These are phyloP conservation scores for Dipteronia dyeriana DNA, from an alignment of 345 rosid species.

Conservation along the genomic window DNA sequence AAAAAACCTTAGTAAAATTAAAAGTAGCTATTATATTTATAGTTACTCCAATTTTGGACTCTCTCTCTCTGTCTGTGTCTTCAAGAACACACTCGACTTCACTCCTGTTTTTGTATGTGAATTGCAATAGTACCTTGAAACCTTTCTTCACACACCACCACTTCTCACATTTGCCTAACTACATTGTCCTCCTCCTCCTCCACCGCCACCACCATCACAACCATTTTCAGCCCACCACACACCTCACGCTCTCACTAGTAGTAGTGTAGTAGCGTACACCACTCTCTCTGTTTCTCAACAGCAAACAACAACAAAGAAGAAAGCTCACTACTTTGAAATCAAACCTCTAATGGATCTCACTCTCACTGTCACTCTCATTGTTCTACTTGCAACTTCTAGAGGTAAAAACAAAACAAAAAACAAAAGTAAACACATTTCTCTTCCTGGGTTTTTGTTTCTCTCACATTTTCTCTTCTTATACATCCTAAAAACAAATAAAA, in stretches of 20 bases:
- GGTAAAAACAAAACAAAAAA: conserved; percentile 24
- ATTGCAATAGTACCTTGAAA: not conserved
- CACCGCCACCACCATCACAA: not conserved
- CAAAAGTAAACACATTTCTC: not conserved
- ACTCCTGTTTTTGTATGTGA: not conserved
- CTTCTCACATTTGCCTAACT: not conserved
- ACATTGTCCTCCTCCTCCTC: conserved; percentile 10
- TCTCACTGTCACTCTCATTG: conserved; percentile 28
- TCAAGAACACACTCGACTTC: not conserved
- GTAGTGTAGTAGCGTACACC: not conserved
- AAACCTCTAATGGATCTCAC: conserved; percentile 35
- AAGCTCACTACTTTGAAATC: not conserved
- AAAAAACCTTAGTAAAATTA: not conserved
- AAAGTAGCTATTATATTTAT: no score
- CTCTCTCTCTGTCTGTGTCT: not conserved
- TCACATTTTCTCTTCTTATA: not conserved
- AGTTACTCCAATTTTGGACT: conserved; percentile 5
- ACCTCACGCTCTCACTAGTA: not conserved
- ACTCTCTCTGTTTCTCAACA: not conserved
- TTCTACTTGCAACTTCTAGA: conserved; percentile 31
- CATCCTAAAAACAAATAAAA: not conserved
- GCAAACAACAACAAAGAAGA: no score
- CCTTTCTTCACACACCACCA: not conserved
- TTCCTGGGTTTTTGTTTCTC: conserved; percentile 9
- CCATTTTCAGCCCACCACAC: not conserved